phyloP scores from a whole-genome alignment of 139 green algal species.

The Bryopsis sp. region DNA sequence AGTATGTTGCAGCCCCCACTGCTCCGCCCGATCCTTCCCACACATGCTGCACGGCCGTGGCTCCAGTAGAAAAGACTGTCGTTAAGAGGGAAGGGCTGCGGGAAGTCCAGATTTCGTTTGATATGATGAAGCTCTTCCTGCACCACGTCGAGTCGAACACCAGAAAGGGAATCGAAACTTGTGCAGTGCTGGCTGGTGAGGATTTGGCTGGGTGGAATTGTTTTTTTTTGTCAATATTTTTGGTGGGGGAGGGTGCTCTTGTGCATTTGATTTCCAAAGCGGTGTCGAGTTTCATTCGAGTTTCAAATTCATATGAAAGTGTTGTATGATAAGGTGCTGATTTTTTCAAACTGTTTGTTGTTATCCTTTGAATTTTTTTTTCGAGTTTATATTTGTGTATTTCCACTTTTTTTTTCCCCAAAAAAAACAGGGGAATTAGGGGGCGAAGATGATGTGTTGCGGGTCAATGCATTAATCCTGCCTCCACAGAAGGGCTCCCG shows the following conservation, averaged over 20 bases:
- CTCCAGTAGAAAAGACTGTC: background rate
- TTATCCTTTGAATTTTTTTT: background rate
- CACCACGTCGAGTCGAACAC: conserved; percentile 31
- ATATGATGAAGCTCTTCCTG: conserved; percentile 86
- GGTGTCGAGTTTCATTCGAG: background rate
- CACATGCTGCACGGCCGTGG: background rate
- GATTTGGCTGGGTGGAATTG: background rate
- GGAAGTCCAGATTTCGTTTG: conserved; percentile 72
- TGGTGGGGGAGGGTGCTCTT: background rate
- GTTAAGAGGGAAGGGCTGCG: conserved; percentile 39
- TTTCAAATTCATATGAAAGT: no score
- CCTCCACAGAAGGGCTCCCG: conserved; percentile 20
- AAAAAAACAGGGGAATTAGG: conserved; percentile 10
- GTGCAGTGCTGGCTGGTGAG: conserved; percentile 13
- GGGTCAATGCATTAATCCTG: conserved; percentile 13
- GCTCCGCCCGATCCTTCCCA: background rate
- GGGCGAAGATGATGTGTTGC: background rate
- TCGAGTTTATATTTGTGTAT: background rate
- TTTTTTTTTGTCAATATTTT: background rate
- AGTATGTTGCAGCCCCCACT: background rate
- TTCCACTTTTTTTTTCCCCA: no score
- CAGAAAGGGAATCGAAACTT: conserved; percentile 22
- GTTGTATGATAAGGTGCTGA: no score
- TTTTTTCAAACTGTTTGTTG: background rate
- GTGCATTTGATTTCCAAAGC: background rate